Evolutionary conservation across 176 grass and related monocot species (phyloP).

Genomic region (Eremochloa ophiuroides): DNA sequence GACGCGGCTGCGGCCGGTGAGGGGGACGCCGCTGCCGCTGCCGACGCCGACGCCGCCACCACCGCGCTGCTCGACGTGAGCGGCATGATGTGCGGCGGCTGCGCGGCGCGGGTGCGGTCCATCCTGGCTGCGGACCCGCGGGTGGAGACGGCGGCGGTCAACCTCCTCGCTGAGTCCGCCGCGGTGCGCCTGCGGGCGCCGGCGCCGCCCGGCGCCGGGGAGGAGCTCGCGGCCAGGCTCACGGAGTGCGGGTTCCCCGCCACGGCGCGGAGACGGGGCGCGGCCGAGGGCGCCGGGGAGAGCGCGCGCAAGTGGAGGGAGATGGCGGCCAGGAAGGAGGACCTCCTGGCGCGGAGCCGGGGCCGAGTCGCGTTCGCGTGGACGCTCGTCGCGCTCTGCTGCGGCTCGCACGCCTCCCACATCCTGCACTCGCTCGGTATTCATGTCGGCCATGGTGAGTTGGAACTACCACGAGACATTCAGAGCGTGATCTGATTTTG

Average conservation of each 20-base stretch:
- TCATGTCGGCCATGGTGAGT: constrained; percentile 79
- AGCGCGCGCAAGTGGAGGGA: constrained; percentile 87
- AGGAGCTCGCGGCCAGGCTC: constrained; percentile 72
- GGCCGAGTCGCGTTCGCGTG: constrained; percentile 77
- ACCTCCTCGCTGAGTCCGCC: constrained; percentile 85
- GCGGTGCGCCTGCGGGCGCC: constrained; percentile 54
- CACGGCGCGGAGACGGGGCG: constrained; percentile 34
- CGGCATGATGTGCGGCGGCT: constrained; percentile 97
- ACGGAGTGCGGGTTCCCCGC: constrained; percentile 78
- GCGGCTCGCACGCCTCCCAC: constrained; percentile 76
- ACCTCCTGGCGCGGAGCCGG: constrained; percentile 66
- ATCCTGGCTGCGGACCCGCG: constrained; percentile 68
- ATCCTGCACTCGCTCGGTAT: constrained; percentile 86
- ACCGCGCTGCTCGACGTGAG: constrained; percentile 77
- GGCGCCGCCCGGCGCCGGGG: constrained; percentile 20
- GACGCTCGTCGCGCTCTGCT: constrained; percentile 99
- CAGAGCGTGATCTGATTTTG: neutral
- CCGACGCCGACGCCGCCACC: too few relatives aligned
- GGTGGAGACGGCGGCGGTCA: constrained; percentile 72
- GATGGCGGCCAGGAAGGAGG: constrained; percentile 79
- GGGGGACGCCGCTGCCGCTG: neutral
- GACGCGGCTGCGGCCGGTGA: constrained; percentile 4
- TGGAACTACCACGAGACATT: neutral
- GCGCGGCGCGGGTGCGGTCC: constrained; percentile 76
- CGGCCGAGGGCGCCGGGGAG: constrained; percentile 53